Base-by-base conservation (phyloP, 2,329 filamentous ascomycete genomes). In the Penicillium griseofulvum region DNA sequence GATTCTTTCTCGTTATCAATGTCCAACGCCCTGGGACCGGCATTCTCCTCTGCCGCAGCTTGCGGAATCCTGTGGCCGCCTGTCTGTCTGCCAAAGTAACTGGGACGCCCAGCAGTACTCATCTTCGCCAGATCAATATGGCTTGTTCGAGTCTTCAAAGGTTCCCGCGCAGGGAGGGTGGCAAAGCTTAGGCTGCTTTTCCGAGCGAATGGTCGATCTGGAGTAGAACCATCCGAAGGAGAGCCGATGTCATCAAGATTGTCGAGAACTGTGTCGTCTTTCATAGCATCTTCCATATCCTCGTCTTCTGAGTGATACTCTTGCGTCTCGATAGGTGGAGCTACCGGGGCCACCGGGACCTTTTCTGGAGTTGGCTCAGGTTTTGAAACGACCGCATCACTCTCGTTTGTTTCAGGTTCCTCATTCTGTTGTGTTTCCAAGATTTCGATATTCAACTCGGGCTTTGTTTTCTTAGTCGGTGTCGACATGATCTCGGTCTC, bases 171-270 rank as follows among this genome's bases (percentile, higher is more conserved):
- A 29, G 94, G 94, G 12, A 99, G 80, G 17, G 94, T 91, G 36
- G 94, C 91, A 75, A 99, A 97, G 56, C 89, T 96, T 57, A 99
- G 81, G 71, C 93, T 97, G 74, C 92, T 96, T 80, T 97, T 97
- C 57, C 93, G 87, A 62, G 95, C 83, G 29, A 90, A 80, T 2
- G 88, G 88, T 62, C 90, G 67, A 49, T 75, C 76, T 7, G 78
- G 78, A 16, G 76, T 78, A 29, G 76, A 79, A 8, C 68, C 72
- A 55, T 78, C 76, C 2, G 78, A 80, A 17, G 78, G 76, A 17
- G 77, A 78, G 39, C 73, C 76, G 28, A 79, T 75, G 47, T 78
- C 77, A 55, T 79, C 77, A 45, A 78, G 67, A 41, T 68, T 69
- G 42, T 75, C 71, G 17, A 74, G 61, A 26, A 68, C 64, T 34